Base-by-base conservation (phyloP, 129 eudicot species). In the Saussurea involucrata region DNA sequence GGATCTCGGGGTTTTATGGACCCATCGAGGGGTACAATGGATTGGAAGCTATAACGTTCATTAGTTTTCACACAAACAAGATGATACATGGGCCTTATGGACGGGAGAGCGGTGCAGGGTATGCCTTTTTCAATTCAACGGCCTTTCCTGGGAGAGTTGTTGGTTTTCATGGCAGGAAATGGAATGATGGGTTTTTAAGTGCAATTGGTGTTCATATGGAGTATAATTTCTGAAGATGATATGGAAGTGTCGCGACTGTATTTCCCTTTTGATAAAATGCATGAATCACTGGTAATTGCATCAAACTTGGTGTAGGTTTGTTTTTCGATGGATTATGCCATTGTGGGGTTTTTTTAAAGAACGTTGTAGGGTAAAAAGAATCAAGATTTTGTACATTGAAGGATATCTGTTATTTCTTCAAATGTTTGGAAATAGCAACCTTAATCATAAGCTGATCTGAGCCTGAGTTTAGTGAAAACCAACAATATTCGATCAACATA, bases 121-220 rank as follows among this genome's bases (percentile, higher is more conserved):
- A 53, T 15, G 65, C 60, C 3, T 49, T 22, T 31, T 82, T 76
- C 49, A 10, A 44, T 15, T 82, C 82, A 21, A 6, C 78, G 11
- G 18, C 68, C 13, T 60, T 49, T 66, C 9, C 24, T 10, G 86
- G 83, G 15, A 66, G 57, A 10, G 68, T 77, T 10, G 83, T 77
- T n/a, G 82, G 82, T 10, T 78, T 83, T 32, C 85, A 76, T 63
- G 82, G 85, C 2, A 73, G 77, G 22, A 78, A 71, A 27, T 27
- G 80, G 63, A 78, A 64, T 68, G 40, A 58, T 20, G 4, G 11
- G 28, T 58, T 46, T n/a, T 61, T 83, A 66, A 49, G 27, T 27
- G 86, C 86, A 24, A 83, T 78, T 4, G 80, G 86, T 37, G 83
- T 83, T 8, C 86, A 78, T 55, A 78, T 83, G 83, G 76, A 77